Conservation (phyloP, 1,284 basidiomycete genomes). For the Cutaneotrichosporon sp. region DNA sequence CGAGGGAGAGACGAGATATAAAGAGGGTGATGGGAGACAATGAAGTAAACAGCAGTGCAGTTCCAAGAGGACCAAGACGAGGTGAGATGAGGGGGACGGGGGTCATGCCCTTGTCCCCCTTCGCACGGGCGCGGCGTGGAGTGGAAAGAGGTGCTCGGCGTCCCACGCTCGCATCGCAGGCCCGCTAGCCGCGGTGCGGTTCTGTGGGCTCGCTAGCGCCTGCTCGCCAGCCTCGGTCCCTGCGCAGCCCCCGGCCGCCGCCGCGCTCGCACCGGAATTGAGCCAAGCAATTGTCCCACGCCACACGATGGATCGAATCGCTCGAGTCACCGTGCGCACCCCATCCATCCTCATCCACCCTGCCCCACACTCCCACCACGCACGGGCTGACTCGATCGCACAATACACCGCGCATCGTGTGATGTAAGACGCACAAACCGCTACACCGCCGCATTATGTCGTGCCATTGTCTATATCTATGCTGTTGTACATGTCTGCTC, state of each 20-base stretch:
- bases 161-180: background rate
- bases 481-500: background rate
- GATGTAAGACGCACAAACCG: background rate
- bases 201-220: too few relatives aligned
- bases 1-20: too few relatives aligned
- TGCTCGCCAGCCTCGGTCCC: background rate
- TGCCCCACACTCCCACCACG: background rate
- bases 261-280: background rate
- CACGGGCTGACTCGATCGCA: background rate
- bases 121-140: background rate
- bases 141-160: background rate
- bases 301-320: background rate
- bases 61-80: background rate
- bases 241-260: background rate
- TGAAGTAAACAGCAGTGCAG: background rate
- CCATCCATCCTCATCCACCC: too few relatives aligned
- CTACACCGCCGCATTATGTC: too few relatives aligned
- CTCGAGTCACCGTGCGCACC: background rate
- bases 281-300: background rate
- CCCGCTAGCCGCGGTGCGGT: too few relatives aligned
- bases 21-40: too few relatives aligned
- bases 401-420: background rate
- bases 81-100: background rate
- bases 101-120: background rate
- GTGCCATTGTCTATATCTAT: background rate